These are phyloP conservation scores for Psilocybe cyanescens DNA, from an alignment of 768 basidiomycete genomes.

Conservation along the genomic window DNA sequence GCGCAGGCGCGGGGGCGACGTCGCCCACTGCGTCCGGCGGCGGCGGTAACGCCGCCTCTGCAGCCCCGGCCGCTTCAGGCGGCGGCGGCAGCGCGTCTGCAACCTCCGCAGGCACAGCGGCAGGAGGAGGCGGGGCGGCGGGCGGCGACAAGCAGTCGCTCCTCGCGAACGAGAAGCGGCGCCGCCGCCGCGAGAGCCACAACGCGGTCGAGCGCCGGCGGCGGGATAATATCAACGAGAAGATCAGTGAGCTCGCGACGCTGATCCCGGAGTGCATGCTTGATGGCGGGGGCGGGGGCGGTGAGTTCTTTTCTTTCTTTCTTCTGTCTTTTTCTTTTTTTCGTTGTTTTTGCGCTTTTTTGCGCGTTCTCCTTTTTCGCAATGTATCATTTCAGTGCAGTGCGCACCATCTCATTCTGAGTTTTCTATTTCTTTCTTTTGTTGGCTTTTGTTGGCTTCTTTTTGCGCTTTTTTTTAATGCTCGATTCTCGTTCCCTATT, in stretches of 20 bases:
- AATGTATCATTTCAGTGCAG: background rate
- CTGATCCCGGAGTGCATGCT: conserved; percentile 88
- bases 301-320: conserved; percentile 7
- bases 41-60: too few species aligned
- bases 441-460: too few species aligned
- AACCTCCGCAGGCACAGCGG: background rate
- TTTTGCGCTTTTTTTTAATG: too few species aligned
- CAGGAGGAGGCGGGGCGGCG: background rate
- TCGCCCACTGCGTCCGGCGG: too few species aligned
- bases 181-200: conserved; percentile 82
- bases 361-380: background rate
- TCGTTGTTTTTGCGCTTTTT: background rate
- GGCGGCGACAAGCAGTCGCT: conserved; percentile 52
- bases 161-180: conserved; percentile 80
- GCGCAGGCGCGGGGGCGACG: too few species aligned
- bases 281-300: conserved; percentile 38
- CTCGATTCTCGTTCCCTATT: too few species aligned
- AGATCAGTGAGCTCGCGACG: conserved; percentile 87
- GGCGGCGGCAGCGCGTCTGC: background rate
- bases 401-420: too few species aligned
- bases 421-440: too few species aligned
- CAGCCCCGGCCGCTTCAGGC: too few species aligned
- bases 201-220: conserved; percentile 90
- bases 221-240: conserved; percentile 95
- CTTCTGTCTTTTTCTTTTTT: background rate